These are phyloP conservation scores for Aspergillus versicolor DNA, from an alignment of 2,329 filamentous ascomycete species.

Conservation along the genomic window DNA sequence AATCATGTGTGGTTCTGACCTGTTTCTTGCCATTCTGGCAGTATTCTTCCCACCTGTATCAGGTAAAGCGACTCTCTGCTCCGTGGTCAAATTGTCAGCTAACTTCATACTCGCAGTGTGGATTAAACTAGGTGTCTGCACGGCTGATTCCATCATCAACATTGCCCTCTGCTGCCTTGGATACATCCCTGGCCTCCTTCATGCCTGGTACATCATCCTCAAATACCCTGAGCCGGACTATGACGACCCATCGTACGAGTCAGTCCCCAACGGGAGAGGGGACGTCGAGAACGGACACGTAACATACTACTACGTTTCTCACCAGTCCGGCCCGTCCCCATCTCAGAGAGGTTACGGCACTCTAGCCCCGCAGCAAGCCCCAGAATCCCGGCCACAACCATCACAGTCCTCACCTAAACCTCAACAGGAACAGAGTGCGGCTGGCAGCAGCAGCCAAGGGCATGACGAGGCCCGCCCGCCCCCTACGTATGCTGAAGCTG, in stretches of 20 bases:
- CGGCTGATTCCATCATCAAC: slow-evolving; percentile 90
- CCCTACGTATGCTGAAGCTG: slow-evolving; percentile 85
- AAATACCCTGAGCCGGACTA: slow-evolving; percentile 75
- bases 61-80: slow-evolving; percentile 42
- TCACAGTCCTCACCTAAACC: slow-evolving; percentile 21
- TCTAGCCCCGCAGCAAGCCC: slow-evolving; percentile 32
- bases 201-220: slow-evolving; percentile 97
- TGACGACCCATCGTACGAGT: slow-evolving; percentile 62
- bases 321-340: slow-evolving; percentile 41
- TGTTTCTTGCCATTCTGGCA: slow-evolving; percentile 60
- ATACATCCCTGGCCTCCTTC: slow-evolving; percentile 81
- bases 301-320: slow-evolving; percentile 74
- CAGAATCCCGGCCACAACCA: slow-evolving; percentile 5
- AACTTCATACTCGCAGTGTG: slow-evolving; percentile 64
- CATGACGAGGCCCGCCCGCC: slow-evolving; percentile 53
- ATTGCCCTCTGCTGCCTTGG: slow-evolving; percentile 81
- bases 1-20: slow-evolving; percentile 59
- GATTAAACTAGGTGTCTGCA: slow-evolving; percentile 94
- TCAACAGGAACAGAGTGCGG: slow-evolving; percentile 23
- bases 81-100: slow-evolving; percentile 22
- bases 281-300: slow-evolving; percentile 51
- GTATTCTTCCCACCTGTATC: slow-evolving; percentile 61
- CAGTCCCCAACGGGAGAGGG: slow-evolving; percentile 47
- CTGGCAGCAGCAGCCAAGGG: slow-evolving; percentile 33
- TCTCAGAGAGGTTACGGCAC: slow-evolving; percentile 41